A percentile compares a stretch with the other conserved stretches of the same genome.
phyloP scores from a whole-genome alignment of 345 rosid species.

The Populus euphratica region DNA sequence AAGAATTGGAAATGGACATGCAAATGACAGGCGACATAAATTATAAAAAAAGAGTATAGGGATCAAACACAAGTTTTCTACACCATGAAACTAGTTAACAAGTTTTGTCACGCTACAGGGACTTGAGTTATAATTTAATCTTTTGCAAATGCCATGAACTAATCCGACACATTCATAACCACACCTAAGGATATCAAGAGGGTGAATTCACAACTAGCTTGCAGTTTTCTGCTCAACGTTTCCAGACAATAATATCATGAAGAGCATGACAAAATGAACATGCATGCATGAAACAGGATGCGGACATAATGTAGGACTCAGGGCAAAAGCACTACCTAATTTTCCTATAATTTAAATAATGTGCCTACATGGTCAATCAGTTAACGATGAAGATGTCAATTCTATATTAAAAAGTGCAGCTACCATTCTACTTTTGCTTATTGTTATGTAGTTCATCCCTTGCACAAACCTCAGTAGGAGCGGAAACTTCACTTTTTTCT shows the following conservation, averaged over 20 bases:
- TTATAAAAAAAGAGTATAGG: neutral
- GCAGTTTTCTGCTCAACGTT: neutral
- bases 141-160: neutral
- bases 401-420: neutral
- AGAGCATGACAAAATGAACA: neutral
- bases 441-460: constrained; percentile 26
- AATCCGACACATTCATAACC: neutral
- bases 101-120: neutral
- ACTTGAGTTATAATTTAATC: neutral
- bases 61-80: too few species aligned
- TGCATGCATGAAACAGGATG: neutral
- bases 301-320: neutral
- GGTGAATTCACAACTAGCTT: neutral
- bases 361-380: neutral
- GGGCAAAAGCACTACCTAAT: too few species aligned
- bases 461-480: constrained; percentile 21
- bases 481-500: constrained; percentile 28
- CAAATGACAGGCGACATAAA: neutral
- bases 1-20: neutral
- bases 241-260: neutral
- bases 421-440: constrained; percentile 13
- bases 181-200: neutral
- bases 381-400: neutral
- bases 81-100: neutral
- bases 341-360: too few species aligned